Percentiles rank a stretch among this genome's conserved stretches.
These are phyloP conservation scores for Naganishia antarctica DNA, from an alignment of 768 basidiomycete genomes.

Conservation along the genomic window DNA sequence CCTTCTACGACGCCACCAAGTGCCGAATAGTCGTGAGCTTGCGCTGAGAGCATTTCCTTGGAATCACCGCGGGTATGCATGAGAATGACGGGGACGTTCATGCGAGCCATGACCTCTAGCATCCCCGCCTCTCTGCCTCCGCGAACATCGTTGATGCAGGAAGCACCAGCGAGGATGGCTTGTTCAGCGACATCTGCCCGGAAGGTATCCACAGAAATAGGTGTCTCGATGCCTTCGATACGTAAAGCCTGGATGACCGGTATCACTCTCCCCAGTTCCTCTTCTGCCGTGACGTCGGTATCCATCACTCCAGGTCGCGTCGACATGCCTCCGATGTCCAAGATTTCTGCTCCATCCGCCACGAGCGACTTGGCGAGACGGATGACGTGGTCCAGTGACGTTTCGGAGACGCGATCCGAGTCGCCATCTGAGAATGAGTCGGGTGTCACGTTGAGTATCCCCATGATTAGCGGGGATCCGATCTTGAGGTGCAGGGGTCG, in stretches of 20 bases:
- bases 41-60: constrained; percentile 63
- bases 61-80: constrained; percentile 94
- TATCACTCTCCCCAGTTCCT: constrained; percentile 68
- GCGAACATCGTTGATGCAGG: constrained; percentile 88
- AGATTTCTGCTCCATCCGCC: constrained; percentile 62
- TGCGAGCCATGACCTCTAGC: constrained; percentile 61
- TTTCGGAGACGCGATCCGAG: constrained; percentile 55
- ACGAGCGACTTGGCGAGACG: constrained; percentile 54
- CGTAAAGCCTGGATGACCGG: constrained; percentile 66
- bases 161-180: constrained; percentile 75
- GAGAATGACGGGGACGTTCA: constrained; percentile 73
- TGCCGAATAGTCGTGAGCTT: constrained; percentile 51
- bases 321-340: constrained; percentile 92
- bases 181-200: constrained; percentile 71
- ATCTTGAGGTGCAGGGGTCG: constrained; percentile 31
- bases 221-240: constrained; percentile 46
- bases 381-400: constrained; percentile 55
- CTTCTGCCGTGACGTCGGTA: constrained; percentile 59
- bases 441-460: constrained; percentile 84
- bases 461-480: constrained; percentile 66
- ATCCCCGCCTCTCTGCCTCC: constrained; percentile 63
- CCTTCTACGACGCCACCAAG: constrained; percentile 59
- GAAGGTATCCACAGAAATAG: constrained; percentile 84
- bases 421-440: constrained; percentile 95
- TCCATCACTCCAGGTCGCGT: constrained; percentile 70